These are phyloP conservation scores for Botryosphaeria agaves DNA, from an alignment of 2,329 filamentous ascomycete species.

Conservation along the genomic window DNA sequence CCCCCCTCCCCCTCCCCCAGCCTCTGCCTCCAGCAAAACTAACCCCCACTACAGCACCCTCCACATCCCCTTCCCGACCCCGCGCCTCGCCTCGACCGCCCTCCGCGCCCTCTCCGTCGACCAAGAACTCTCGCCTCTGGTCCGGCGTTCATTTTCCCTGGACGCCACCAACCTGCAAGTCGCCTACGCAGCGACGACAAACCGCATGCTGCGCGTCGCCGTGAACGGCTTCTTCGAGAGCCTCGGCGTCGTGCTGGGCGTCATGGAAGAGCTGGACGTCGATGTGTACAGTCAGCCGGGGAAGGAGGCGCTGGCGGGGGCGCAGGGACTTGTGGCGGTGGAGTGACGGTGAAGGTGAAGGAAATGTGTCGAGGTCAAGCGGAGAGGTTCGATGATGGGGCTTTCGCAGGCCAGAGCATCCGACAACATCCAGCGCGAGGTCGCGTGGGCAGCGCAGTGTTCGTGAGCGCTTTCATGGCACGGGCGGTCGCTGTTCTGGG, in stretches of 20 bases:
- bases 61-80: conserved; percentile 63
- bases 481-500: no score
- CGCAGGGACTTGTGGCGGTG: conserved; percentile 18
- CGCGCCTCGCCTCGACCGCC: conserved; percentile 61
- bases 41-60: conserved; percentile 39
- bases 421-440: no score
- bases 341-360: no score
- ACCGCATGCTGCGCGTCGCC: conserved; percentile 88
- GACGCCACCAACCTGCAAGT: conserved; percentile 44
- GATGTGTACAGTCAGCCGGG: conserved; percentile 48
- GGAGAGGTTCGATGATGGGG: no score
- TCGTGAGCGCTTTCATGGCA: no score
- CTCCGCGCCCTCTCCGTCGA: conserved; percentile 67
- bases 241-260: conserved; percentile 63
- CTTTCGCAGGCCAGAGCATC: no score
- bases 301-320: conserved; percentile 21
- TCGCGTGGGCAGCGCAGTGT: no score
- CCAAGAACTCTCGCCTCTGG: conserved; percentile 71
- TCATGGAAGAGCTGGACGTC: conserved; percentile 79
- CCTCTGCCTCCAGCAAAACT: neutral
- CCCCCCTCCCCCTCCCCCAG: neutral
- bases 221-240: conserved; percentile 96
- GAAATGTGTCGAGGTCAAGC: no score
- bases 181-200: conserved; percentile 75
- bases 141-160: conserved; percentile 53